Conservation (phyloP, 2,329 filamentous ascomycete genomes). For the Neofusicoccum ribis region DNA sequence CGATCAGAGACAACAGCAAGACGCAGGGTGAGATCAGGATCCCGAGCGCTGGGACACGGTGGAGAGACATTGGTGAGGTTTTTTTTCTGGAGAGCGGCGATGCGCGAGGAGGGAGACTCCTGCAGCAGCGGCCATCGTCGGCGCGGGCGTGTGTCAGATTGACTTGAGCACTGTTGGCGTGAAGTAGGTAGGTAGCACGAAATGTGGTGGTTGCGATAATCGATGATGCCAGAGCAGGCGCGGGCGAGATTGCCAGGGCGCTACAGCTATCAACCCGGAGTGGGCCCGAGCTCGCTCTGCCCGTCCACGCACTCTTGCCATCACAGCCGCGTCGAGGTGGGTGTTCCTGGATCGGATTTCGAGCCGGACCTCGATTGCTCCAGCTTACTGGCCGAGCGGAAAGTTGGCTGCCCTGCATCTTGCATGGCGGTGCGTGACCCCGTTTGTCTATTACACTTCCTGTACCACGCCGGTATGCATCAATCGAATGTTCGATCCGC, state of each 20-base stretch:
- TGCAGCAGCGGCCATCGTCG: not conserved
- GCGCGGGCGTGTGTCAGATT: not conserved
- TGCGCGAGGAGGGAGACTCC: too few relatives aligned
- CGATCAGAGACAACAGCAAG: too few relatives aligned
- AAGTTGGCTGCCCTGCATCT: not conserved
- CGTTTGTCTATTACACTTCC: not conserved
- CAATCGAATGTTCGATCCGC: slow-evolving; percentile 7
- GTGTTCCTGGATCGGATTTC: too few relatives aligned
- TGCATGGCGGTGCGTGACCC: too few relatives aligned
- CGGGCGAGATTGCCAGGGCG: too few relatives aligned
- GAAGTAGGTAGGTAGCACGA: not conserved
- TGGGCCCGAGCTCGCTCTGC: too few relatives aligned
- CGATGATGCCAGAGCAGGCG: too few relatives aligned
- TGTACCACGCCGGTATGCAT: not conserved
- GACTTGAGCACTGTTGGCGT: not conserved
- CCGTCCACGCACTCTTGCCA: too few relatives aligned
- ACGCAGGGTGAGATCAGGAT: not conserved
- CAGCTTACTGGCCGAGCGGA: too few relatives aligned
- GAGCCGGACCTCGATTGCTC: too few relatives aligned
- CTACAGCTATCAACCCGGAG: too few relatives aligned
- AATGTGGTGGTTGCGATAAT: not conserved
- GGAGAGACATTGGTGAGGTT: not conserved
- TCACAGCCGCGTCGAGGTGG: too few relatives aligned
- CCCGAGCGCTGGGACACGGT: not conserved
- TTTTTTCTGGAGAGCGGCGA: not conserved